Evolutionary conservation across 2,329 filamentous ascomycete species (phyloP), one percentile per base, ranked within the genome.

Genomic region (Penicillium sp.): DNA sequence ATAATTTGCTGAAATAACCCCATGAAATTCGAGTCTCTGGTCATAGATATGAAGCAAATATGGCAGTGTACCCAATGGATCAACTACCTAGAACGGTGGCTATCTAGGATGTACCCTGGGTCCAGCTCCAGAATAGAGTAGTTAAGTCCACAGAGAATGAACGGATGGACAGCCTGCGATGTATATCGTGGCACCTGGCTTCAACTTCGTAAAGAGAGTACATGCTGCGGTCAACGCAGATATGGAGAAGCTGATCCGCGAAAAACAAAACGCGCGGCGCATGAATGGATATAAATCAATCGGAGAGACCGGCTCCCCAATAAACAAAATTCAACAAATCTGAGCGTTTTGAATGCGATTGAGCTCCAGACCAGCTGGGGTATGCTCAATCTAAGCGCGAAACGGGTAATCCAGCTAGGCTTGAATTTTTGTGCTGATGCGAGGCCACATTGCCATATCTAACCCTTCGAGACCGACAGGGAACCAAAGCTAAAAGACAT

Each of bases 401-500:
- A 61, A 65, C 54, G 33, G 72, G 73, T 26, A 75, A 57, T 33
- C 56, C 59, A 58, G 39, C 39, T 19, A 42, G 4, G 9, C 59
- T 70, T 56, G 63, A 63, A 49, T 56, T 52, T 45, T 60, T 55
- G 33, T 55, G 50, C 39, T 58, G 66, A 55, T 65, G 63, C n/a
- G 63, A 63, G 37, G 49, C 50, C 46, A 59, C 51, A 50, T 56
- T 61, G 48, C 65, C 60, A 54, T 58, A 58, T 54, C 68, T 67
- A 52, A 64, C 70, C 56, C 64, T 61, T 59, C 61, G 68, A 68
- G 63, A 68, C 53, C 67, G 63, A 60, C 66, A 72, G 22, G 68
- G 72, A 55, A 76, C 61, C 75, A 78, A 72, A 65, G 77, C 59
- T 45, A 72, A 53, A 55, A 74, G 57, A 79, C 84, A 80, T 84